Evolutionary conservation across 768 basidiomycete genomes (phyloP).

Genomic region (Pluteus cervinus): DNA sequence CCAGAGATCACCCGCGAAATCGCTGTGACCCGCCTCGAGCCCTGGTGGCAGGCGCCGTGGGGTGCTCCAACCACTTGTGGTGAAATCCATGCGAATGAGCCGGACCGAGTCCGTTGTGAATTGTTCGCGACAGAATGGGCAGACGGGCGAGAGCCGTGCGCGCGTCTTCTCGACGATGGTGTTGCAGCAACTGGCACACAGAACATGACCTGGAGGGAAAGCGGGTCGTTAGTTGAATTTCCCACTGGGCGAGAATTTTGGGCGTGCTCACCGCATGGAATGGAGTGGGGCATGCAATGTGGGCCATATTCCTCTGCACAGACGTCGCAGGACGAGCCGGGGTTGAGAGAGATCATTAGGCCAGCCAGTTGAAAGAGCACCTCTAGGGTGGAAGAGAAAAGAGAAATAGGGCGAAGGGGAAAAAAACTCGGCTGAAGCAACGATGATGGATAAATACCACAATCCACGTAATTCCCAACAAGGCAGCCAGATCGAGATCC

Average conservation of each 20-base stretch:
- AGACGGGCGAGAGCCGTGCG: conserved; percentile 61
- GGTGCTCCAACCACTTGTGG: conserved; percentile 62
- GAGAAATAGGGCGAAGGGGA: conserved; percentile 28
- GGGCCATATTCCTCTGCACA: conserved; percentile 83
- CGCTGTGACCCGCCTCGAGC: conserved; percentile 42
- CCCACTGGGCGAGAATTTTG: conserved; percentile 11
- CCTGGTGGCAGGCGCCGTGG: conserved; percentile 50
- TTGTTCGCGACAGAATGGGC: conserved; percentile 80
- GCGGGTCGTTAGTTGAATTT: conserved; percentile 10
- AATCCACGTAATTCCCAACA: conserved; percentile 30
- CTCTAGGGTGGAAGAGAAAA: conserved; percentile 30
- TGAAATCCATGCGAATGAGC: conserved; percentile 75
- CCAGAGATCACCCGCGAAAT: conserved; percentile 33
- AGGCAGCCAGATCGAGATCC: conserved; percentile 15
- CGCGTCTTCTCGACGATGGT: conserved; percentile 79
- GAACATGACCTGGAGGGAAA: conserved; percentile 58
- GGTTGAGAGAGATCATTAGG: conserved; percentile 75
- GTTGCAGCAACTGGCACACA: conserved; percentile 73
- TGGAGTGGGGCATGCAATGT: conserved; percentile 70
- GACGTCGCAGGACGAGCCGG: conserved; percentile 84
- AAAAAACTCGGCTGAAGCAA: conserved; percentile 33
- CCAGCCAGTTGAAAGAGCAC: conserved; percentile 38
- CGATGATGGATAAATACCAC: conserved; percentile 42
- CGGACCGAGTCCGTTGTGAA: conserved; percentile 65
- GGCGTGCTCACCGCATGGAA: conserved; percentile 65